These are phyloP conservation scores for Adansonia rubrostipa DNA, from an alignment of 441 rosid species.

Conservation along the genomic window DNA sequence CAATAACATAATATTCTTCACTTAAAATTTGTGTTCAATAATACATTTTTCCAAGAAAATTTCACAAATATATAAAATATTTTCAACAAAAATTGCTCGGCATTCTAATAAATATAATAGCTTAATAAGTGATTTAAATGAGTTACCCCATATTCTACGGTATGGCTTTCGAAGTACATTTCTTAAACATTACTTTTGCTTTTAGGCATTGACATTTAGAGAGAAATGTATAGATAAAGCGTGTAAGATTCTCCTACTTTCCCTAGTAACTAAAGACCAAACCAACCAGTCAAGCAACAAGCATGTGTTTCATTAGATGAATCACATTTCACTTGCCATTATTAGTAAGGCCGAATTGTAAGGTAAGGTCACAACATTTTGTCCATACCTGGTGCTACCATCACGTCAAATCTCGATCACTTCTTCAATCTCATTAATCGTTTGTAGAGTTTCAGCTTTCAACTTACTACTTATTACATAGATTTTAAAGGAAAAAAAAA, in stretches of 20 bases:
- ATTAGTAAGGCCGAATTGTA: neutral
- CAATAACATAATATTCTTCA: no score
- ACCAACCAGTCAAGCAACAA: neutral
- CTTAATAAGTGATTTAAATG: no score
- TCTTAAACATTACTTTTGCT: neutral
- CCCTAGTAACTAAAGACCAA: neutral
- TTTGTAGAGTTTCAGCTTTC: neutral
- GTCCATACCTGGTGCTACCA: neutral
- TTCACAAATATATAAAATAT: no score
- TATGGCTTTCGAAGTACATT: neutral
- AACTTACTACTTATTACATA: neutral
- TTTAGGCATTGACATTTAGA: neutral
- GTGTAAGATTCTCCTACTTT: neutral
- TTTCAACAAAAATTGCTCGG: no score
- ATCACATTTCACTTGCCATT: neutral
- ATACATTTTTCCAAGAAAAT: no score
- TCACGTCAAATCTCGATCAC: neutral
- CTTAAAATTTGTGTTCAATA: no score
- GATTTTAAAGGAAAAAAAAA: neutral
- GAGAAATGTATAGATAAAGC: neutral
- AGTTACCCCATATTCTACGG: neutral
- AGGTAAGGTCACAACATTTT: neutral
- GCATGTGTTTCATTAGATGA: neutral
- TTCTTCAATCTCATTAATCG: neutral
- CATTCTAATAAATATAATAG: no score